Base-by-base conservation (phyloP, 768 basidiomycete genomes). In the Guyanaporus albipodus region DNA sequence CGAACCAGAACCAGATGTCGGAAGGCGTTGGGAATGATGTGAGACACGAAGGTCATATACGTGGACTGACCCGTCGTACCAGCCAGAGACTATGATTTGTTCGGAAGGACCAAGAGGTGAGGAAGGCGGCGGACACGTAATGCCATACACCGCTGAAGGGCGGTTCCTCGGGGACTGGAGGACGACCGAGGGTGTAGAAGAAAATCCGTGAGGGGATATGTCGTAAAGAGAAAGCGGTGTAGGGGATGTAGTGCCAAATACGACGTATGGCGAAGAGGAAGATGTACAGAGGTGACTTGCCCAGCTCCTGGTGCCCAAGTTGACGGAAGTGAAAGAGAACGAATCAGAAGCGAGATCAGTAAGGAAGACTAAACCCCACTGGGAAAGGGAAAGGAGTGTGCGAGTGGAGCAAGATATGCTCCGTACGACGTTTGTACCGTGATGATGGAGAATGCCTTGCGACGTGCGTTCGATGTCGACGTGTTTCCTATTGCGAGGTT, bases 41-140 rank as follows among this genome's bases (percentile, higher is more conserved):
- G 60, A 17, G 15, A 78, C 71, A 21, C 89, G 86, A 32, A 91
- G 74, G 63, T 91, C 90, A 64, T 89, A 82, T 41, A 87, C 74
- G 29, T 78, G 75, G 27, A 88, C 83, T 38, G 73, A 62, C 10
- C 89, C 84, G 59, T 92, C 87, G 63, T 80, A 91, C 87, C 89
- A 91, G 2, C 87, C 90, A 1, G 86, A 84, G 29, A 88, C 73
- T 19, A 92, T 46, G 17, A 88, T 76, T 56, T 87, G 75, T 15
- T 85, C 79, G 4, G 86, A 85, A 2, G 76, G 67, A 4, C 88
- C 87, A 75, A 83, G 82, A 1, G 82, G 78, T 18, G 82, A 82
- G 22, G 78, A 72, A 0, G 73, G 71, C 1, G 86, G 82, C 7
- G 79, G 78, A 21, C 69, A 70, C 8, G 79, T 69, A 60, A 92